phyloP scores from a whole-genome alignment of 352 stramenopile genomes.

The Globisporangium radiosum region DNA sequence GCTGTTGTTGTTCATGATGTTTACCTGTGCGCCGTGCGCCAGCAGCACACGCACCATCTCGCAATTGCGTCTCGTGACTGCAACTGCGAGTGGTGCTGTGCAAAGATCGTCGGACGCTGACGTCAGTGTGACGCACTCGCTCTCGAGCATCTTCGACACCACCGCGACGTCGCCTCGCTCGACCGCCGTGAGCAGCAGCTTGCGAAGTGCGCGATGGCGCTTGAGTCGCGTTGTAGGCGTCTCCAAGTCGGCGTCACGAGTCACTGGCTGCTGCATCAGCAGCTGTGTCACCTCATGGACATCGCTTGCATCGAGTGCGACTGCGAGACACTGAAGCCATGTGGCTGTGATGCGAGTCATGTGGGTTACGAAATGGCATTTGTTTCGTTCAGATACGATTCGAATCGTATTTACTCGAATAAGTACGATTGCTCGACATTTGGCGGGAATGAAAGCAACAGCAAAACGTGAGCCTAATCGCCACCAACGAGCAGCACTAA shows the following conservation, averaged over 20 bases:
- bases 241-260: background rate
- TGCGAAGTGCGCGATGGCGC: background rate
- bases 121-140: background rate
- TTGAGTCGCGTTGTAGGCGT: background rate
- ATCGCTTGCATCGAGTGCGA: too few species aligned
- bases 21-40: background rate
- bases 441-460: background rate
- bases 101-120: background rate
- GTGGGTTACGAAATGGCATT: too few species aligned
- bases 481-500: background rate
- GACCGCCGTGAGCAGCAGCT: conserved; percentile 3
- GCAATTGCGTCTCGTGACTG: background rate
- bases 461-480: background rate
- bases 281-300: too few species aligned
- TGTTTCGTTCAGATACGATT: too few species aligned
- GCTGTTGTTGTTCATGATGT: background rate
- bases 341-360: too few species aligned
- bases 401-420: background rate
- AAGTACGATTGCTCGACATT: background rate
- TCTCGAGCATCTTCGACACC: background rate
- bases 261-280: too few species aligned
- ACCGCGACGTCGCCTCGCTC: background rate
- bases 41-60: background rate
- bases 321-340: too few species aligned
- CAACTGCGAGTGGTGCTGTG: background rate